Base-by-base conservation (phyloP, 2,329 filamentous ascomycete genomes). In the Calonectria montana region DNA sequence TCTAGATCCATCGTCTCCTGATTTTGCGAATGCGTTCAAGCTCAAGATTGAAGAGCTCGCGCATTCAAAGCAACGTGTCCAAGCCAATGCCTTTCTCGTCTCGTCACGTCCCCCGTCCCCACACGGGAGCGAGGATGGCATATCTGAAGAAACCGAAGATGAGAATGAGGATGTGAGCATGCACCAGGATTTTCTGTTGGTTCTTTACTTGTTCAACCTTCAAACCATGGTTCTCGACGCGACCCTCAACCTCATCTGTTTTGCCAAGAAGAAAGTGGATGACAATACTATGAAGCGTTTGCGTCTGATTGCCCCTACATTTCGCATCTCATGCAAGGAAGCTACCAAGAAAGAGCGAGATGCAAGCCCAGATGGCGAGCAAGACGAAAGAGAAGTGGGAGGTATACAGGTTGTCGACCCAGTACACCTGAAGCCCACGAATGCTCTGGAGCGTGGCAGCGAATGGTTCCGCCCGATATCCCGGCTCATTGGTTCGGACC, bases 401-500 rank as follows among this genome's bases (percentile, higher is more conserved):
- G 71, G 68, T 7, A 31, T 70, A 6, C 50, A 63, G 31, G 68
- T 73, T 12, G 61, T 73, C 29, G 69, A 73, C 31, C 65, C 64
- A 16, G 64, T 67, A 1, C 71, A 73, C n/a, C 21, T 73, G n/a
- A 67, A 68, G 23, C 71, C 71, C 18, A 45, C 65, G n/a, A 73
- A 67, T 37, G 37, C 45, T 16, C 43, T 70, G 16, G 67, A 73
- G n/a, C 65, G 64, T 45, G 37, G 29, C 9, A 73, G 68, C 8
- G 43, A 50, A 41, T 57, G 45, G 21, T 67, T 73, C 18, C 71
- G 68, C 13, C 50, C 41, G 3, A 25, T 68, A 8, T 64, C 68
- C 9, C 59, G 50, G 29, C 68, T 73, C 31, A 39, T 73, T 43
- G 64, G 71, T 8, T 71, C 68, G 1, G 71, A 71, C 4, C 45